Conservation (phyloP, 225 moss, liverwort and hornwort genomes). For the Ulota crispa region DNA sequence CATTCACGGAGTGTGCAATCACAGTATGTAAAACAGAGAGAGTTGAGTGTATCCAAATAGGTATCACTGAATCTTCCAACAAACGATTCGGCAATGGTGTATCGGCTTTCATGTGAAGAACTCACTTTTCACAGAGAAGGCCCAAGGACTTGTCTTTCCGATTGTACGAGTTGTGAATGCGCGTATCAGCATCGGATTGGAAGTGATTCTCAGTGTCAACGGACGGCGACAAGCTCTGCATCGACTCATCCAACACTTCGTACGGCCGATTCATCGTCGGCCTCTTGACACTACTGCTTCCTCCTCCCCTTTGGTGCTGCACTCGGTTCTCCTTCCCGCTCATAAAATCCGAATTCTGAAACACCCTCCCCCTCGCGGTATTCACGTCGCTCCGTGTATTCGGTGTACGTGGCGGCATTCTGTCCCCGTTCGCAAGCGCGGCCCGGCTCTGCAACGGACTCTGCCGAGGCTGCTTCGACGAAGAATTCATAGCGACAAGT, state of each 20-base stretch:
- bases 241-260: constrained; percentile 49
- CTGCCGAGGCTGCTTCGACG: constrained; percentile 50
- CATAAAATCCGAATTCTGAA: constrained; percentile 32
- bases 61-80: not conserved
- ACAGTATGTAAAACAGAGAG: not conserved
- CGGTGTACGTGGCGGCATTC: constrained; percentile 57
- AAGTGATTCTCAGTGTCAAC: constrained; percentile 50
- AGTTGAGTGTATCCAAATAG: not conserved
- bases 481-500: constrained; percentile 37
- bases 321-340: constrained; percentile 50
- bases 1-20: not conserved
- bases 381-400: constrained; percentile 52
- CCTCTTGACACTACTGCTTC: constrained; percentile 33
- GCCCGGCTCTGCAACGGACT: constrained; percentile 50
- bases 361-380: constrained; percentile 41
- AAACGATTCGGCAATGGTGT: not conserved
- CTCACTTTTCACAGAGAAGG: constrained; percentile 97
- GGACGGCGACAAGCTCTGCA: constrained; percentile 52
- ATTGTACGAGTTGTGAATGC: constrained; percentile 80
- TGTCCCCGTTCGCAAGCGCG: constrained; percentile 30
- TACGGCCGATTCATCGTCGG: constrained; percentile 17
- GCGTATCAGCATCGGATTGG: constrained; percentile 64
- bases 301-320: constrained; percentile 43
- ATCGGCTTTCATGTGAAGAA: constrained; percentile 18
- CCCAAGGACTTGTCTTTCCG: constrained; percentile 99